phyloP scores from a whole-genome alignment of 345 rosid genomes.

The Dipteronia dyeriana region DNA sequence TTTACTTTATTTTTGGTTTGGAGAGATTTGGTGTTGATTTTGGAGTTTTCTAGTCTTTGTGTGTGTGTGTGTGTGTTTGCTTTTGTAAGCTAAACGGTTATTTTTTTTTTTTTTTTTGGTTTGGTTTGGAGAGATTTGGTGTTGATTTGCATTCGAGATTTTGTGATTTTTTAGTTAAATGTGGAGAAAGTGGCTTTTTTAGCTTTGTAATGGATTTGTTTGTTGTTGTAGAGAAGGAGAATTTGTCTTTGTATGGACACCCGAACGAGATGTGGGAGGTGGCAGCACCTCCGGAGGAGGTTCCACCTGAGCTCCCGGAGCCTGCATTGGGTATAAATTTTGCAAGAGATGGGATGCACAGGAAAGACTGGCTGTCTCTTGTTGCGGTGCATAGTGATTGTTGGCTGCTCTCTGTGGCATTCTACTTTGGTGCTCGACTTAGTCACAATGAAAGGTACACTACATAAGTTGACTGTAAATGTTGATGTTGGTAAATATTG shows the following conservation, averaged over 20 bases:
- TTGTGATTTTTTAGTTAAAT: not conserved
- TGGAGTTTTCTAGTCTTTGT: no score
- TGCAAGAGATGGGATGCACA: slow-evolving; percentile 78
- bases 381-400: slow-evolving; percentile 87
- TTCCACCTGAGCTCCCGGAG: slow-evolving; percentile 87
- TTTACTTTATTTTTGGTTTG: no score
- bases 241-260: slow-evolving; percentile 72
- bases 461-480: not conserved
- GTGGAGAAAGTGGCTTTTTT: not conserved
- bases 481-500: not conserved
- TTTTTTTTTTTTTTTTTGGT: not conserved
- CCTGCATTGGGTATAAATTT: slow-evolving; percentile 87
- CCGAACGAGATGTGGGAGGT: slow-evolving; percentile 87
- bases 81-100: no score
- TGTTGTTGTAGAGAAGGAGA: slow-evolving; percentile 61
- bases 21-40: no score
- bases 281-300: slow-evolving; percentile 72
- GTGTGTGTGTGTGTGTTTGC: no score
- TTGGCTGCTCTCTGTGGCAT: slow-evolving; percentile 79
- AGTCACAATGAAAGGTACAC: slow-evolving; percentile 67
- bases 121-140: not conserved
- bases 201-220: not conserved
- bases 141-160: not conserved
- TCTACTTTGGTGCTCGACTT: slow-evolving; percentile 81
- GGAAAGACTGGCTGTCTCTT: slow-evolving; percentile 80